Base-by-base conservation (phyloP, 306 rosid genomes). In the Sindora glabra region DNA sequence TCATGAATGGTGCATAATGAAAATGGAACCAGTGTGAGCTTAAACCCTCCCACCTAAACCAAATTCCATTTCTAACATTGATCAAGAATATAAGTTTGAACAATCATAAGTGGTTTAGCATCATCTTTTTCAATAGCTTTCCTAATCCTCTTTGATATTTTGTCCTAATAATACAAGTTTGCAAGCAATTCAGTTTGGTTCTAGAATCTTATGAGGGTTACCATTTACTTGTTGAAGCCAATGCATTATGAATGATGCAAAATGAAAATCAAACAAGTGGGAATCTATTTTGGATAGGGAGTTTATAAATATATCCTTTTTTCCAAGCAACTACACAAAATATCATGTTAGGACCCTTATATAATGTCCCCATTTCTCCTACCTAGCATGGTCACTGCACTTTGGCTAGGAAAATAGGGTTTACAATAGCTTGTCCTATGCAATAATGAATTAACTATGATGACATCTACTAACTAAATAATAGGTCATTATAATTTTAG, bases 21-120 rank as follows among this genome's bases (percentile, higher is more conserved):
- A n/a, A n/a, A n/a, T n/a, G 90, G 84, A 70, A 89, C 99, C 12
- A 92, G 80, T 0, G 99, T 96, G 66, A 84, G 83, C 79, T 92
- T 92, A 39, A 86, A 89, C 74, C 81, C 82, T 47, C 96, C 98
- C n/a, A 92, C 98, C 98, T 96, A 92, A 21, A 92, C 94, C 52
- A 92, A 74, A 71, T 92, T 92, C 98, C 98, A 92, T 61, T 84
- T 92, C 49, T 95, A 78, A 37, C 98, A 92, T 64, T 92, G 78
- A 3, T 89, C 75, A 3, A 89, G 59, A 17, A 92, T 89, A 63
- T 51, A 81, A 54, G 79, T 84, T 14, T 80, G 89, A n/a, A 76
- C 76, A 6, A 15, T 6, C 8, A 47, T 60, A 12, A 95, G 85
- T 1, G 95, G 96, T n/a, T 65, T 79, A 10, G 72, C 85, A 21